Evolutionary conservation across 2,329 filamentous ascomycete genomes (phyloP), one percentile per base, ranked within the genome.

Genomic region (Camillea tinctor): DNA sequence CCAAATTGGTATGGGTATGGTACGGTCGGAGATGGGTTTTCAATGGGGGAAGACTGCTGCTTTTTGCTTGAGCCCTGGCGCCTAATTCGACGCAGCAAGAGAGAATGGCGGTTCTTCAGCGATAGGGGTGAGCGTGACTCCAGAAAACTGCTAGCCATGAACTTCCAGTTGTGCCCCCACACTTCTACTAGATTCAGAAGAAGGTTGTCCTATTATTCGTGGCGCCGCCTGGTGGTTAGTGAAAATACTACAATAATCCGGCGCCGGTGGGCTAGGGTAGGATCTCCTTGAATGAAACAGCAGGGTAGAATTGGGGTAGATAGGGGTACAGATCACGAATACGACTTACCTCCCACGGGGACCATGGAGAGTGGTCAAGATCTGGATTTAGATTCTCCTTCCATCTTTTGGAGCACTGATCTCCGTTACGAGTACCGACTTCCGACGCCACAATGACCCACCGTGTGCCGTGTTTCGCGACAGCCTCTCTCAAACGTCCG

Each of bases 361-460:
- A 53, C 62, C 62, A 64, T 1, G 62, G 62, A 21, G 58, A 54
- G 21, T 59, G 58, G 22, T 63, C 56, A 7, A 63, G 50, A 17
- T 9, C 26, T 1, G 61, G 61, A 22, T 67, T 60, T 5, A 67
- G 26, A 17, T 64, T 63, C 15, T 67, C 65, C n/a, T 64, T 65
- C 65, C 65, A 67, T 23, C 65, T 48, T 51, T 67, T 67, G 6
- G 60, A 56, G 48, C 65, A 67, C 51, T 67, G 65, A 21, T 67
- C 65, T 19, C 65, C 63, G 22, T 64, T 67, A 7, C 65, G 61
- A 15, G 63, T 67, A 3, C 52, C 52, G 15, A 67, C 61, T 4
- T 60, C 59, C 19, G 20, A 54, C 1, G 65, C 61, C 3, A 67
- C 63, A 26, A 53, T 24, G 11, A 56, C 55, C 65, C 65, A 67